Conservation (phyloP, 2,329 filamentous ascomycete species). For the Cladorrhinum sp. region DNA sequence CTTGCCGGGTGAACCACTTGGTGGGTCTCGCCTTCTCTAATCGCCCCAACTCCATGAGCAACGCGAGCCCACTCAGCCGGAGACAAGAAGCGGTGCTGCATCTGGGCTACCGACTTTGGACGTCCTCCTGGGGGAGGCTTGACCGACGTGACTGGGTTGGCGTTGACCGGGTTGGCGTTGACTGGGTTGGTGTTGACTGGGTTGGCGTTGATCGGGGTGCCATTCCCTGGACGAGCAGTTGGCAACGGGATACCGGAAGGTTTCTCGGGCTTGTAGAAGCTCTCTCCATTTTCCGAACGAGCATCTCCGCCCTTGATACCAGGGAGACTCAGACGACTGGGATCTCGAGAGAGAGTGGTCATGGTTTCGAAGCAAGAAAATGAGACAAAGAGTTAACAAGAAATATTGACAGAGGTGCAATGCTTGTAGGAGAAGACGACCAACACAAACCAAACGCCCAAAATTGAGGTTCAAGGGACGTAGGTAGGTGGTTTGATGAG, state of each 20-base stretch:
- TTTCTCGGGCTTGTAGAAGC: conserved; percentile 21
- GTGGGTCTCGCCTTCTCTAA: conserved; percentile 44
- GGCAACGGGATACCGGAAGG: conserved; percentile 22
- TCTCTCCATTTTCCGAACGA: conserved; percentile 16
- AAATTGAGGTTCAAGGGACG: conserved; percentile 3
- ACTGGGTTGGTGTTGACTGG: conserved; percentile 7
- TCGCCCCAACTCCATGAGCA: conserved; percentile 46
- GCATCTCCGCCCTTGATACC: conserved; percentile 7
- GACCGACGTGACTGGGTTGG: not conserved
- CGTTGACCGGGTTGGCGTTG: conserved; percentile 4
- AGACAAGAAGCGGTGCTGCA: conserved; percentile 40
- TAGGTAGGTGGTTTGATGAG: conserved; percentile 3
- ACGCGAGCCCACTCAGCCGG: conserved; percentile 44
- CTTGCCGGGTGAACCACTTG: conserved; percentile 41
- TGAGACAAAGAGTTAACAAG: not conserved
- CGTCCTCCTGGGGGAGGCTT: conserved; percentile 5
- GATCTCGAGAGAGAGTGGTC: conserved; percentile 14
- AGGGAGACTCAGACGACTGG: conserved; percentile 15
- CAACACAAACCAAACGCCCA: conserved; percentile 6
- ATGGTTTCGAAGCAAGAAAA: conserved; percentile 11
- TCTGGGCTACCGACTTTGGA: conserved; percentile 8
- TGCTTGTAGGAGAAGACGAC: not conserved
- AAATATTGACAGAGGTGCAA: not conserved
- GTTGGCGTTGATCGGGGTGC: not conserved
- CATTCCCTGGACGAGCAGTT: conserved; percentile 6